These are phyloP conservation scores for Penicillium lividum DNA, from an alignment of 495 filamentous ascomycete species.

Conservation along the genomic window DNA sequence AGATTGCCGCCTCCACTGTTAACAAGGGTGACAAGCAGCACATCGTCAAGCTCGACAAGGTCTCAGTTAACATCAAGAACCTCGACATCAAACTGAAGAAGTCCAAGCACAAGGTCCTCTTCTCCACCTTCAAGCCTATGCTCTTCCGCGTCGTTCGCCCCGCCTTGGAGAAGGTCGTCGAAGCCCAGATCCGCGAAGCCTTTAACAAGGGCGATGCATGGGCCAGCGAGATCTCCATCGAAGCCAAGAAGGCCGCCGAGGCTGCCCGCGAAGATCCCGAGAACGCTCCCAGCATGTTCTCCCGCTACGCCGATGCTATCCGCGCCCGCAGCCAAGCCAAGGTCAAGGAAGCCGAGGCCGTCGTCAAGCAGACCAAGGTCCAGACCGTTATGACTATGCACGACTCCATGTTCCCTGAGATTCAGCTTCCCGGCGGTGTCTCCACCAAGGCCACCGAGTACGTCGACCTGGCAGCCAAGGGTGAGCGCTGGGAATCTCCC, in stretches of 20 bases:
- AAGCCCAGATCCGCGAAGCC: conserved; percentile 81
- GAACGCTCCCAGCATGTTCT: conserved; percentile 81
- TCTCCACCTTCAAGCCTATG: conserved; percentile 83
- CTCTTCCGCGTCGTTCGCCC: conserved; percentile 83
- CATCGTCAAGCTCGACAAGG: conserved; percentile 93
- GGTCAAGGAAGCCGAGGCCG: conserved; percentile 67
- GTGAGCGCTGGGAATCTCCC: conserved; percentile 92
- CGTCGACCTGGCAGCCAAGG: conserved; percentile 81
- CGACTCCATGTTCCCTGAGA: conserved; percentile 85
- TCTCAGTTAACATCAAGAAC: conserved; percentile 80
- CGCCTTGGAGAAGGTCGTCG: conserved; percentile 79
- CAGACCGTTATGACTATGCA: conserved; percentile 80
- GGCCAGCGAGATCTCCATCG: conserved; percentile 73
- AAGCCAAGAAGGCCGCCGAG: conserved; percentile 71
- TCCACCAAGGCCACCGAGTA: conserved; percentile 94
- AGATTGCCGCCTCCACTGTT: conserved; percentile 81
- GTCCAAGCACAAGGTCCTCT: conserved; percentile 91
- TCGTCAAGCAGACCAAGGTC: conserved; percentile 68
- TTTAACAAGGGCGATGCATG: conserved; percentile 70
- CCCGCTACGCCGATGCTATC: conserved; percentile 73
- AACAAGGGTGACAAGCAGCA: conserved; percentile 73
- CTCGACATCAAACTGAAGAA: conserved; percentile 88
- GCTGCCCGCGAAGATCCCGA: conserved; percentile 71
- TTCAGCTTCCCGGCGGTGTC: conserved; percentile 87
- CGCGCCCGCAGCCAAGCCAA: conserved; percentile 72